Evolutionary conservation across 2,329 filamentous ascomycete species (phyloP), one percentile per base, ranked within the genome.

Genomic region (Diaporthe sp.): DNA sequence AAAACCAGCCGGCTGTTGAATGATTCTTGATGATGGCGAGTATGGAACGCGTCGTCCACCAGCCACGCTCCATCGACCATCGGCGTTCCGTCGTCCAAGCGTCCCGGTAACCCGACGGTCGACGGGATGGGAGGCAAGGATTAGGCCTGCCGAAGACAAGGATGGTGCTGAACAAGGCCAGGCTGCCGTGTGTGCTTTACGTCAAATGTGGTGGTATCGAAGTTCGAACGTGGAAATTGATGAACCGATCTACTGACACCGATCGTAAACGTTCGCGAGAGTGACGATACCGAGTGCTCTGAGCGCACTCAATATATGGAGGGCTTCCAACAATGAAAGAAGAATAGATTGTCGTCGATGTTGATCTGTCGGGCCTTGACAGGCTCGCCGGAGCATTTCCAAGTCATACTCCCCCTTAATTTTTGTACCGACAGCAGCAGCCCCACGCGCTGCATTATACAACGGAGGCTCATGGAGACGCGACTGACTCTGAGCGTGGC

Each of bases 121-220:
- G 37, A 73, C 58, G 71, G 46, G 46, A 69, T 69, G 49, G 49
- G 37, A 73, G 70, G 58, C 70, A 73, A 72, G 70, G 58, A 65
- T 55, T 17, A 65, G 46, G 44, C 55, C 42, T 62, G 70, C 44
- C 70, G 49, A 42, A n/a, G 46, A 68, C 62, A 68, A 53, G 68
- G 51, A 13, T 72, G n/a, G 31, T 19, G n/a, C 44, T 37, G 28
- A 58, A 65, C 37, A n/a, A 28, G 37, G 55, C n/a, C 34, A 59
- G 57, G 46, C 34, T 62, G 57, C 31, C 34, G 65, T 25, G 65
- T 34, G 46, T 25, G 46, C 65, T 68, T 53, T 39, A 53, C 49
- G 65, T 69, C 65, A 42, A 69, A 28, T 17, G 34, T 42, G 42
- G 65, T 69, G 8, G 65, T 25, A 65, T 42, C 25, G 7, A 57